These are phyloP conservation scores for Hymenoscyphus occultus DNA, from an alignment of 2,329 filamentous ascomycete genomes.

Conservation along the genomic window DNA sequence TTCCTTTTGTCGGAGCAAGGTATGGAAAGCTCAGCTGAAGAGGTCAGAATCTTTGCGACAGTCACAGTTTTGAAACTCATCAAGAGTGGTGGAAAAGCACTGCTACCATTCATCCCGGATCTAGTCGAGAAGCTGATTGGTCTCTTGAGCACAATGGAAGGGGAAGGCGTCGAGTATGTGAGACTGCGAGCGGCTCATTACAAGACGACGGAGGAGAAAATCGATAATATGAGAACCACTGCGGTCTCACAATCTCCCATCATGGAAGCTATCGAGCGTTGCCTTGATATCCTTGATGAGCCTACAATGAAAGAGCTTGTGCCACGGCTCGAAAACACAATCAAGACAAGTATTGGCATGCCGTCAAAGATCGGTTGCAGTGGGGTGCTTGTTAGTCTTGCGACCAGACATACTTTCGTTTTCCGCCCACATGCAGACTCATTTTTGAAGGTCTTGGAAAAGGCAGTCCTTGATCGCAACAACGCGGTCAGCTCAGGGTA, in stretches of 20 bases:
- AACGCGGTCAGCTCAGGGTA: conserved; percentile 91
- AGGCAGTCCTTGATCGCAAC: conserved; percentile 84
- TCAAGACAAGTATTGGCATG: conserved; percentile 84
- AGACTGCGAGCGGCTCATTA: conserved; percentile 84
- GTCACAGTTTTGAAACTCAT: conserved; percentile 82
- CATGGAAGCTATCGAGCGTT: conserved; percentile 87
- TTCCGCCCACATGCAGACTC: conserved; percentile 72
- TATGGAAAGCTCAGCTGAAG: conserved; percentile 82
- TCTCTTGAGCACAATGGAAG: conserved; percentile 83
- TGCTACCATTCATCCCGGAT: conserved; percentile 77
- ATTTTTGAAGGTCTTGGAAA: conserved; percentile 76
- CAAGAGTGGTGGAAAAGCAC: conserved; percentile 77
- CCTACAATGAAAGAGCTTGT: conserved; percentile 72
- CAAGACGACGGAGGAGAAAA: conserved; percentile 81
- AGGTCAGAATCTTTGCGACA: conserved; percentile 82
- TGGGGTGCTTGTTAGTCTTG: conserved; percentile 78
- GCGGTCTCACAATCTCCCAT: conserved; percentile 84
- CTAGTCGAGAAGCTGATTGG: conserved; percentile 79
- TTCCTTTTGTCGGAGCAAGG: conserved; percentile 88
- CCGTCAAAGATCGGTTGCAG: conserved; percentile 92
- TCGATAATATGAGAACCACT: conserved; percentile 81
- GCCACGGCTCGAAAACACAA: conserved; percentile 69
- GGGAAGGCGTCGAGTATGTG: conserved; percentile 85
- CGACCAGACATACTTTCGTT: conserved; percentile 72
- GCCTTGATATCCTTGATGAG: conserved; percentile 78